A percentile compares a stretch with the other conserved stretches of the same genome.
phyloP scores from a whole-genome alignment of 495 filamentous ascomycete species.

The Penicillium crystallinum region DNA sequence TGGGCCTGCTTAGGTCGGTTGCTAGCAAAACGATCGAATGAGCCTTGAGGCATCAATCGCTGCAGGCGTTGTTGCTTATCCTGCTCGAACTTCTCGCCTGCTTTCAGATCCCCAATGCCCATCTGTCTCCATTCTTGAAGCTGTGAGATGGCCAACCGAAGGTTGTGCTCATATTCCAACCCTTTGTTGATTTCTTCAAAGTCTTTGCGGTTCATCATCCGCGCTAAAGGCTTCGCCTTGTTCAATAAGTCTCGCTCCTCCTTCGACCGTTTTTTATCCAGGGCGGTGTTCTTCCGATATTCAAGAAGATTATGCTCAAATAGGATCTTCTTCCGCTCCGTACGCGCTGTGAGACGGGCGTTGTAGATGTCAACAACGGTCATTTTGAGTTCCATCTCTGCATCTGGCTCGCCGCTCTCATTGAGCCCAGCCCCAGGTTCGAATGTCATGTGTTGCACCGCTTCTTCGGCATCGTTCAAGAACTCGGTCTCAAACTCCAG shows the following conservation, averaged over 20 bases:
- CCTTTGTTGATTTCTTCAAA: constrained; percentile 81
- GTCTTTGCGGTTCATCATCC: constrained; percentile 92
- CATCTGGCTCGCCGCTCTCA: constrained; percentile 77
- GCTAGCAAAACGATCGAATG: constrained; percentile 73
- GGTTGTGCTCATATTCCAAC: constrained; percentile 81
- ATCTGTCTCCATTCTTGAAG: constrained; percentile 90
- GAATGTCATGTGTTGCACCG: constrained; percentile 96
- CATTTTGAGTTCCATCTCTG: constrained; percentile 95
- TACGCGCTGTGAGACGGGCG: constrained; percentile 79
- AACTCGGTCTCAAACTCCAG: constrained; percentile 98
- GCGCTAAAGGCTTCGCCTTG: constrained; percentile 91
- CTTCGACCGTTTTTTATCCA: constrained; percentile 93
- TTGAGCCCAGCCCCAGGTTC: constrained; percentile 92
- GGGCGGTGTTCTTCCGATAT: constrained; percentile 77
- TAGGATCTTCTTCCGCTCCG: constrained; percentile 93
- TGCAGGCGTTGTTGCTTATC: constrained; percentile 78
- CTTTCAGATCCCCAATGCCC: constrained; percentile 73
- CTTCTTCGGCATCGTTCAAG: constrained; percentile 96
- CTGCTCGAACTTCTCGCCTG: constrained; percentile 89
- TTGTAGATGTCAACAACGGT: constrained; percentile 99
- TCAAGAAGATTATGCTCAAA: constrained; percentile 93
- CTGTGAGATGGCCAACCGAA: constrained; percentile 83
- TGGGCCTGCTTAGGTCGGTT: constrained; percentile 45
- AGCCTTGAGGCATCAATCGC: constrained; percentile 63
- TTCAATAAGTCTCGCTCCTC: constrained; percentile 86